These are phyloP conservation scores for Vitis riparia DNA, from an alignment of 164 flowering plant genomes.

Conservation along the genomic window DNA sequence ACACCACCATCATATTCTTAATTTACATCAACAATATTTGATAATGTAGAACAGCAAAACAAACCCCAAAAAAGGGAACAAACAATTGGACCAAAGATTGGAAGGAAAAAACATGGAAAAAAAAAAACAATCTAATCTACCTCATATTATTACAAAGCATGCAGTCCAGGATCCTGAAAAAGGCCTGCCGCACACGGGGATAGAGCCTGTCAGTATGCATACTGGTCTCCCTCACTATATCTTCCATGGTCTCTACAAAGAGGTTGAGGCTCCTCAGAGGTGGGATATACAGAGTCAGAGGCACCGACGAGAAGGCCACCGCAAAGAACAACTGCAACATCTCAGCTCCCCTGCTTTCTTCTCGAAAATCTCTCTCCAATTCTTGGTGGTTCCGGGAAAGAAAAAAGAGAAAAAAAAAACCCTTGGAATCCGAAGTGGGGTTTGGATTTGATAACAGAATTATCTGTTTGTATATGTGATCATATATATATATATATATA, in stretches of 20 bases:
- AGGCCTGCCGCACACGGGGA: conserved; percentile 54
- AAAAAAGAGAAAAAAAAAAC: too few relatives aligned
- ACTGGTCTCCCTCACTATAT: conserved; percentile 39
- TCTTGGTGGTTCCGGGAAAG: too few relatives aligned
- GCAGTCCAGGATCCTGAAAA: conserved; percentile 42
- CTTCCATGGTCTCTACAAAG: conserved; percentile 70
- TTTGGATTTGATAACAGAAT: too few relatives aligned
- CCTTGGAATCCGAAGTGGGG: too few relatives aligned
- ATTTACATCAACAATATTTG: too few relatives aligned
- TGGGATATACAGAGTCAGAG: conserved; percentile 71
- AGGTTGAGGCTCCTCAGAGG: conserved; percentile 71
- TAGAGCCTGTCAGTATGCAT: conserved; percentile 34
- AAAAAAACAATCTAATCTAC: conserved; percentile 20
- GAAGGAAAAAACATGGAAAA: not conserved
- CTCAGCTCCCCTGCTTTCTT: not conserved
- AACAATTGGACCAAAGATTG: not conserved
- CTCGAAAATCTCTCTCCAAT: too few relatives aligned
- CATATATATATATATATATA: too few relatives aligned
- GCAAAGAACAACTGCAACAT: conserved; percentile 75
- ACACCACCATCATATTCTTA: too few relatives aligned
- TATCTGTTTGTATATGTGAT: too few relatives aligned
- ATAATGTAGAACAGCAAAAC: too few relatives aligned
- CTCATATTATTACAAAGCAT: conserved; percentile 33
- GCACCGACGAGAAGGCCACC: conserved; percentile 74
- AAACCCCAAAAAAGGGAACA: too few relatives aligned